A percentile compares a stretch with the other conserved stretches of the same genome.
phyloP scores from a whole-genome alignment of 176 grass and related monocot species.

The Dactylis glomerata region DNA sequence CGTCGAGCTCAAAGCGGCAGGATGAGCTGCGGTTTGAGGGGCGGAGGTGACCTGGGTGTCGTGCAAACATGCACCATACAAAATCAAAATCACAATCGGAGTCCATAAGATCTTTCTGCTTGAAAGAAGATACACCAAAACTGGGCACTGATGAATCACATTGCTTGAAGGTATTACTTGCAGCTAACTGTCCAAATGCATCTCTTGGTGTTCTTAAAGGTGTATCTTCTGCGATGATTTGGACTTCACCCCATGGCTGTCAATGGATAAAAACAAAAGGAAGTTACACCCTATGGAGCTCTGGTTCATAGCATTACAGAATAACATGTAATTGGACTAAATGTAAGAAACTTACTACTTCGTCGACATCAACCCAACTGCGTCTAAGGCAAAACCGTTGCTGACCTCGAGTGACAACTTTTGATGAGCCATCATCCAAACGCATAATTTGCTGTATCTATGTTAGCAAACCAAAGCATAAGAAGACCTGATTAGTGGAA shows the following conservation, averaged over 20 bases:
- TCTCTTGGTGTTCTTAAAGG: conserved; percentile 81
- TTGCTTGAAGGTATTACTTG: conserved; percentile 49
- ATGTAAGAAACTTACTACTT: conserved; percentile 56
- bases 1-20: too few species aligned
- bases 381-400: conserved; percentile 73
- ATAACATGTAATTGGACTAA: neutral
- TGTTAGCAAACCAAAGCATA: conserved; percentile 25
- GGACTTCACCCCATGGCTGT: conserved; percentile 88
- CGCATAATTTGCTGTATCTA: conserved; percentile 68
- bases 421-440: conserved; percentile 64
- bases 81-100: conserved; percentile 49
- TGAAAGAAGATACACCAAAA: conserved; percentile 34
- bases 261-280: conserved; percentile 23
- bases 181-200: conserved; percentile 76
- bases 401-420: conserved; percentile 70
- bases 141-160: conserved; percentile 28
- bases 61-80: too few species aligned
- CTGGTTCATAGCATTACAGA: neutral
- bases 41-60: too few species aligned
- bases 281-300: neutral
- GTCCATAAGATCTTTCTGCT: conserved; percentile 44
- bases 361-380: conserved; percentile 64
- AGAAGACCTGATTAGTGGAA: conserved; percentile 16
- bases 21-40: too few species aligned
- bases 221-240: conserved; percentile 85